Base-by-base conservation (phyloP, 176 grass and related monocot species). In the Oryza officinalis region DNA sequence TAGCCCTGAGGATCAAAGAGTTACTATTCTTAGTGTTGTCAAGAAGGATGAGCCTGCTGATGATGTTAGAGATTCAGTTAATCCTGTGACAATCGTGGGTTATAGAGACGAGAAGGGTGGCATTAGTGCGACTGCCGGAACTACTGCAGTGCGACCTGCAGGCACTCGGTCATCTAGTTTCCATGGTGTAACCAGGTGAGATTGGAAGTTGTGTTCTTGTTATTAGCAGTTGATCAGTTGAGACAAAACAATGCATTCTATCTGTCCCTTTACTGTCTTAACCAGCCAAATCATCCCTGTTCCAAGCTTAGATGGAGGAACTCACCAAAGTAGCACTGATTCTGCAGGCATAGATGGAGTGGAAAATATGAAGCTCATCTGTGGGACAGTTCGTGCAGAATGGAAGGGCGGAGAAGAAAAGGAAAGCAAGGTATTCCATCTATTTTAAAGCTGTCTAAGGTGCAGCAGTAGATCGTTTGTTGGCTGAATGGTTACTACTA, bases 311-410 rank as follows among this genome's bases (percentile, higher is more conserved):
- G 44, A 45, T 22, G 63, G 20, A 9, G 20, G 10, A 74, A 73
- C 38, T 78, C 65, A 52, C 27, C 22, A 79, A 87, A 67, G 17
- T 57, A 68, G 60, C n/a, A 76, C 88, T 25, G 11, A 75, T 75
- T 79, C 69, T 88, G 35, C 85, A 99, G 96, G 91, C 93, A 96
- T 76, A 96, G 92, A 76, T 96, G 96, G 93, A 99, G 96, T 33
- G 93, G 96, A 46, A 99, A 99, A 83, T 99, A 75, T 87, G 96
- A 99, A 84, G 96, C 93, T 63, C 96, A 99, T 88, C 60, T 99
- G 28, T 99, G 96, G 96, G 91, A 99, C 63, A 99, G 94, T 89
- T 88, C 87, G 67, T 94, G 96, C 79, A 86, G 81, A 88, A 84
- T 99, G 50, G 91, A 96, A 90, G 96, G 93, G 18, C 87, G 93